Percentiles rank a stretch among this genome's conserved stretches.
These are phyloP conservation scores for Candida mattraensis DNA, from an alignment of 805 yeast species.

Conservation along the genomic window DNA sequence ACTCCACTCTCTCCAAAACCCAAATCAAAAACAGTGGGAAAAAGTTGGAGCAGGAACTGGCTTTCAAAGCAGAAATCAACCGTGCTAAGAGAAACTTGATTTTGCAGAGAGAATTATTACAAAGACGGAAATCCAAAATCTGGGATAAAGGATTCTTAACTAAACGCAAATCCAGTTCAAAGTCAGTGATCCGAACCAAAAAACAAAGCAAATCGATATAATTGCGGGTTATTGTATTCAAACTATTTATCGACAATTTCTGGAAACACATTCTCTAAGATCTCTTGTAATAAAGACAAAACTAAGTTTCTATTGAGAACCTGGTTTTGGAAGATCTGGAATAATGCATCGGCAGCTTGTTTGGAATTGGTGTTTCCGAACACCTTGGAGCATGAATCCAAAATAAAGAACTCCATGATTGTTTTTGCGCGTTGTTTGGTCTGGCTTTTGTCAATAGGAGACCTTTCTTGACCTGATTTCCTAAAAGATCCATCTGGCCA, in stretches of 20 bases:
- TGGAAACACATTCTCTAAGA: conserved; percentile 48
- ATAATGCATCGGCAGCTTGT: conserved; percentile 59
- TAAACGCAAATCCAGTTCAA: conserved; percentile 6
- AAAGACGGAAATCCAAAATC: conserved; percentile 4
- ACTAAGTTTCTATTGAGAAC: conserved; percentile 64
- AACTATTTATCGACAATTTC: conserved; percentile 21
- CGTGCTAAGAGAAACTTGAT: conserved; percentile 7
- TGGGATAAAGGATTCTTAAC: conserved; percentile 12
- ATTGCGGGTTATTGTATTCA: background rate
- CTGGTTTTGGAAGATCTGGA: conserved; percentile 73
- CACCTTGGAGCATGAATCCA: conserved; percentile 66
- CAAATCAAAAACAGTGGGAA: no score
- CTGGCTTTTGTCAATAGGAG: conserved; percentile 48
- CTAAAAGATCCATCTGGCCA: conserved; percentile 58
- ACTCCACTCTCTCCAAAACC: conserved; percentile 7
- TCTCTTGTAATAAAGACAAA: conserved; percentile 56
- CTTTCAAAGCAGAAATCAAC: background rate
- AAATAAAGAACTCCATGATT: conserved; percentile 55
- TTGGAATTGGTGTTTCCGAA: conserved; percentile 69
- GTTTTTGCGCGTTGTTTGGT: conserved; percentile 57
- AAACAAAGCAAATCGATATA: no score
- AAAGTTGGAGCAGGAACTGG: conserved; percentile 1
- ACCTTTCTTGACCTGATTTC: conserved; percentile 44
- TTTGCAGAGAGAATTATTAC: conserved; percentile 7
- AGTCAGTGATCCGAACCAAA: conserved; percentile 1